A percentile compares a stretch with the other conserved stretches of the same genome.
Evolutionary conservation across 139 green algal species (phyloP).

Genomic region (Limnomonas spitsbergensis): DNA sequence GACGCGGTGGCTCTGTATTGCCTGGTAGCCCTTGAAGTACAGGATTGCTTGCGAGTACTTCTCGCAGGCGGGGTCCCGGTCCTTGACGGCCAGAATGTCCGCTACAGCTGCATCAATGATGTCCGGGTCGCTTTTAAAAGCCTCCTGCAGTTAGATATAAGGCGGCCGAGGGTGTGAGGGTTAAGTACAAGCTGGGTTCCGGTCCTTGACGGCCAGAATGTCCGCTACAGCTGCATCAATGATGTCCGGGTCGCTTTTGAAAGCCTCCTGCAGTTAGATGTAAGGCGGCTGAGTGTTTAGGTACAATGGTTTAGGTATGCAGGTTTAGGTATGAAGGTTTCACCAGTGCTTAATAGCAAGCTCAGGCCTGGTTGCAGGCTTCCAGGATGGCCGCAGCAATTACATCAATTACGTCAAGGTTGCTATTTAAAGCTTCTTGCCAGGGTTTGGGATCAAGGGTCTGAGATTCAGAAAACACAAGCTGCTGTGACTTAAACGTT

Average conservation of each 20-base stretch:
- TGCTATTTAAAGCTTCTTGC: too few species aligned
- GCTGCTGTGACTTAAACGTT: too few species aligned
- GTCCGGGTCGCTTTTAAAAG: slow-evolving; percentile 29
- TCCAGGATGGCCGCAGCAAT: too few species aligned
- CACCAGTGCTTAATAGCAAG: too few species aligned
- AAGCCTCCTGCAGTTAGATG: slow-evolving; percentile 27
- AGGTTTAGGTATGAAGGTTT: too few species aligned
- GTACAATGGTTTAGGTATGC: too few species aligned
- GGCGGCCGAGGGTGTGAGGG: neutral
- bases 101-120: slow-evolving; percentile 67
- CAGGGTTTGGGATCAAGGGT: too few species aligned
- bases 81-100: slow-evolving; percentile 74
- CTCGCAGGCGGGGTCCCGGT: slow-evolving; percentile 87
- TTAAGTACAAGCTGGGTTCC: slow-evolving; percentile 84
- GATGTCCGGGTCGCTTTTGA: slow-evolving; percentile 39
- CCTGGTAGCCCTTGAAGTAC: slow-evolving; percentile 95
- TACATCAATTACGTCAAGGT: too few species aligned
- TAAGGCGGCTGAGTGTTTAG: too few species aligned
- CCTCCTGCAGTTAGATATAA: slow-evolving; percentile 34
- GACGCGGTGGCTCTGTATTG: slow-evolving; percentile 82
- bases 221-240: slow-evolving; percentile 72
- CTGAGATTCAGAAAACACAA: too few species aligned
- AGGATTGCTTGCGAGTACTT: slow-evolving; percentile 81
- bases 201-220: slow-evolving; percentile 66
- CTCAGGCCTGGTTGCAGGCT: too few species aligned